These are phyloP conservation scores for Albugo laibachii DNA, from an alignment of 352 stramenopile species.

Conservation along the genomic window DNA sequence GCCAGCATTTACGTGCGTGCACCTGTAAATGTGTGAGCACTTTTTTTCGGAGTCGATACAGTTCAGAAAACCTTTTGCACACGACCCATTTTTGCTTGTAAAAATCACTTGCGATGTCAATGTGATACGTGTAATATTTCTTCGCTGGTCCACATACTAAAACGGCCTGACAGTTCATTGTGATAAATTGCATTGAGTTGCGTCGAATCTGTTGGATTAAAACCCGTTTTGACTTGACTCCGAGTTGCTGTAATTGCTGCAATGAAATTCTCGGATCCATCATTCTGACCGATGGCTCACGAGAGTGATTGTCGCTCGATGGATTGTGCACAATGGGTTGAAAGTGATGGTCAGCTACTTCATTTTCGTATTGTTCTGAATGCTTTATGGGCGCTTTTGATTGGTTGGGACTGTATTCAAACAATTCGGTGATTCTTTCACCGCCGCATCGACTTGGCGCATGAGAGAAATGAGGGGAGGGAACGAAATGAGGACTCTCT, in stretches of 20 bases:
- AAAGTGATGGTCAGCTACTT: too few relatives aligned
- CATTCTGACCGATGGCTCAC: too few relatives aligned
- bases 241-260: too few relatives aligned
- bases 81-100: slow-evolving; percentile 82
- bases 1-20: slow-evolving; percentile 23
- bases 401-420: slow-evolving; percentile 43
- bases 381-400: too few relatives aligned
- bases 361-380: too few relatives aligned
- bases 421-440: slow-evolving; percentile 43
- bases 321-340: too few relatives aligned
- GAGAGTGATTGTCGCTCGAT: too few relatives aligned
- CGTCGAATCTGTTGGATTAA: slow-evolving; percentile 55
- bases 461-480: too few relatives aligned
- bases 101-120: slow-evolving; percentile 74
- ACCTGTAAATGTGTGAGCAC: slow-evolving; percentile 29
- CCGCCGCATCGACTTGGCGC: slow-evolving; percentile 14
- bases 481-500: slow-evolving; percentile 18
- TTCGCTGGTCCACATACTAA: slow-evolving; percentile 51
- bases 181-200: slow-evolving; percentile 57
- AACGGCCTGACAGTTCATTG: slow-evolving; percentile 46
- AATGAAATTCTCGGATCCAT: too few relatives aligned
- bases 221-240: slow-evolving; percentile 34
- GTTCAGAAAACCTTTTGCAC: slow-evolving; percentile 76
- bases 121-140: slow-evolving; percentile 69
- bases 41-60: slow-evolving; percentile 61